These are phyloP conservation scores for Thermochaetoides dissita DNA, from an alignment of 2,329 filamentous ascomycete species.

Conservation along the genomic window DNA sequence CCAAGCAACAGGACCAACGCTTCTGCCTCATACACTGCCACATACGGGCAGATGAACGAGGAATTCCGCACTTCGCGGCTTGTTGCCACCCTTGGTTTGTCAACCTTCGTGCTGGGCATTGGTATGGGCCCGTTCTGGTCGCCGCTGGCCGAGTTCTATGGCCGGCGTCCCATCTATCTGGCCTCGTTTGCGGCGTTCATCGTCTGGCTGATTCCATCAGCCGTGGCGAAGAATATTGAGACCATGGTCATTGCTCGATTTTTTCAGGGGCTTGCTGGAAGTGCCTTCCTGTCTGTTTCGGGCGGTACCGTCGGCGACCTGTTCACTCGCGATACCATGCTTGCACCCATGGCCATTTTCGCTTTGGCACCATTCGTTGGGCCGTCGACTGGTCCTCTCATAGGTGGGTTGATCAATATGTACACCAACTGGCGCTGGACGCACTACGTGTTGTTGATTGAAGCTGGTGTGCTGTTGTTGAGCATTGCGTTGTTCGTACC, in stretches of 20 bases:
- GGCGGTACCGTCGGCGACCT: conserved; percentile 77
- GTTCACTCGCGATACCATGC: conserved; percentile 54
- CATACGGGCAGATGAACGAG: conserved; percentile 60
- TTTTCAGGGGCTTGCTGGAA: conserved; percentile 58
- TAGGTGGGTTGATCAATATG: conserved; percentile 74
- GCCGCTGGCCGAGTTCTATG: conserved; percentile 65
- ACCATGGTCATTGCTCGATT: conserved; percentile 70
- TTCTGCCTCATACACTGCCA: conserved; percentile 78
- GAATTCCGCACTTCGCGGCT: conserved; percentile 61
- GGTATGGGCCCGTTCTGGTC: conserved; percentile 49
- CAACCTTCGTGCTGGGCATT: conserved; percentile 67
- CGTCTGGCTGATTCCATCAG: conserved; percentile 69
- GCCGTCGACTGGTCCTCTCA: conserved; percentile 42
- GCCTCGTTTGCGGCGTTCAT: conserved; percentile 59
- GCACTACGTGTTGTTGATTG: conserved; percentile 75
- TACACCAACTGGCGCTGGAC: conserved; percentile 65
- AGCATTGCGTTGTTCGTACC: conserved; percentile 62
- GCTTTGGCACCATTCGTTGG: conserved; percentile 52
- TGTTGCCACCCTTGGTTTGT: conserved; percentile 67
- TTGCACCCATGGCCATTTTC: conserved; percentile 73
- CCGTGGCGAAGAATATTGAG: conserved; percentile 66
- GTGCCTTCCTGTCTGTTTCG: conserved; percentile 57
- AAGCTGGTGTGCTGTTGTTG: conserved; percentile 51
- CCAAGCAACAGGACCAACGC: conserved; percentile 51
- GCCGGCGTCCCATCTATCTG: conserved; percentile 68